Percentiles rank a stretch among this genome's conserved stretches.
Conservation (phyloP, 768 basidiomycete species). For the Suillus weaverae region DNA sequence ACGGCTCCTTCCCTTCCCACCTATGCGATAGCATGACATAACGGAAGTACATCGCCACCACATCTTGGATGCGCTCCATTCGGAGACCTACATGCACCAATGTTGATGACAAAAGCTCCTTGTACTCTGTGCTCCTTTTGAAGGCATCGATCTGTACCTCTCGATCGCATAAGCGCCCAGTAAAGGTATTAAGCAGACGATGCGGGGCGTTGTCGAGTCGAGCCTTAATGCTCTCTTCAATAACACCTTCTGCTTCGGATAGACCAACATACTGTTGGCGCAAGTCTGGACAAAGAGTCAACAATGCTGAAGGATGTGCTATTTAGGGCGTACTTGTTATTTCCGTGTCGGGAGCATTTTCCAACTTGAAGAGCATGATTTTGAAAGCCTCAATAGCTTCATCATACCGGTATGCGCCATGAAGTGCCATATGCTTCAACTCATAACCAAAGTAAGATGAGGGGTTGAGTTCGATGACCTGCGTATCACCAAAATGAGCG, state of each 20-base stretch:
- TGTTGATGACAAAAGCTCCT: neutral
- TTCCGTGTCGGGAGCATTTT: neutral
- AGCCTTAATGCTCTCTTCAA: neutral
- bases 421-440: neutral
- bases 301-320: no score
- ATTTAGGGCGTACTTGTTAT: no score
- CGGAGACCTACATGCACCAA: neutral
- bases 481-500: no score
- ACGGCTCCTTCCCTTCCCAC: neutral
- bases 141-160: neutral
- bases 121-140: neutral
- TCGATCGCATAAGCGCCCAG: neutral
- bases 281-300: neutral
- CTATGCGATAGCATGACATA: neutral
- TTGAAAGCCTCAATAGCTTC: neutral
- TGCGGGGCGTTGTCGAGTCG: neutral
- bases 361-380: neutral
- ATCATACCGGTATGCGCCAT: neutral
- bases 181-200: neutral
- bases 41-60: neutral
- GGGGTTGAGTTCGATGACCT: neutral
- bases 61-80: neutral
- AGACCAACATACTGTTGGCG: neutral
- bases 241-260: neutral
- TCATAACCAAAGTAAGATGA: neutral